phyloP scores from a whole-genome alignment of 2,329 filamentous ascomycete genomes.

The Penicillium sp. region DNA sequence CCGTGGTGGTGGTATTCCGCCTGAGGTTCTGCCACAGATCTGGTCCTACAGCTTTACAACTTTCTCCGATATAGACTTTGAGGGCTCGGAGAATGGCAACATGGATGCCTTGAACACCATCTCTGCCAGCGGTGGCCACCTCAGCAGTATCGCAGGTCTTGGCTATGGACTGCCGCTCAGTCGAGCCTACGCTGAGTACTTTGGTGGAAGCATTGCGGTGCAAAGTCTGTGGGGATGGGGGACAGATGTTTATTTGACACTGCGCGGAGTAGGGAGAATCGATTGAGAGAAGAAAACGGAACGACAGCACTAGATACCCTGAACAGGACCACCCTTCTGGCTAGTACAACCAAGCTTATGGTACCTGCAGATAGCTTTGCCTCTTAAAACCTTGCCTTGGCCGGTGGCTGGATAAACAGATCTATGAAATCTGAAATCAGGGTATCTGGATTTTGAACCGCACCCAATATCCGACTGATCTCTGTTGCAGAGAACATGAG shows the following conservation, averaged over 20 bases:
- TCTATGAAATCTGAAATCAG: constrained; percentile 16
- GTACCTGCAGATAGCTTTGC: neutral
- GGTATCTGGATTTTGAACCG: constrained; percentile 11
- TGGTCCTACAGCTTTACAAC: constrained; percentile 99
- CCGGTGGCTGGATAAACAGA: constrained; percentile 11
- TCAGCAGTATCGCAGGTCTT: constrained; percentile 83
- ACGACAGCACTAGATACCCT: constrained; percentile 3
- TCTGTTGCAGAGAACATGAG: constrained; percentile 17
- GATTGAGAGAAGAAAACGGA: constrained; percentile 22
- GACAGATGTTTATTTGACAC: constrained; percentile 63
- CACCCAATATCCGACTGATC: constrained; percentile 9
- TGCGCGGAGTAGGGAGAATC: constrained; percentile 58
- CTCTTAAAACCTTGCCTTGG: constrained; percentile 8
- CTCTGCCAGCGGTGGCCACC: constrained; percentile 66
- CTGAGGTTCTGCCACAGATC: constrained; percentile 78
- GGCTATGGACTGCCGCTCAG: constrained; percentile 90
- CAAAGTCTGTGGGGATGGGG: constrained; percentile 96
- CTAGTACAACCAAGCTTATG: neutral
- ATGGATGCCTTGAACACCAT: constrained; percentile 73
- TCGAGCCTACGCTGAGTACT: constrained; percentile 94
- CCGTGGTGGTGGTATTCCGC: constrained; percentile 86
- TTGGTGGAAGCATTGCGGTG: constrained; percentile 91
- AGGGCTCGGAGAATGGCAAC: constrained; percentile 49
- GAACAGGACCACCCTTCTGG: neutral
- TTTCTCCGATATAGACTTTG: constrained; percentile 67